Percentiles rank a stretch among this genome's conserved stretches.
phyloP scores from a whole-genome alignment of 257 asterid species.

The Ehretia macrophylla region DNA sequence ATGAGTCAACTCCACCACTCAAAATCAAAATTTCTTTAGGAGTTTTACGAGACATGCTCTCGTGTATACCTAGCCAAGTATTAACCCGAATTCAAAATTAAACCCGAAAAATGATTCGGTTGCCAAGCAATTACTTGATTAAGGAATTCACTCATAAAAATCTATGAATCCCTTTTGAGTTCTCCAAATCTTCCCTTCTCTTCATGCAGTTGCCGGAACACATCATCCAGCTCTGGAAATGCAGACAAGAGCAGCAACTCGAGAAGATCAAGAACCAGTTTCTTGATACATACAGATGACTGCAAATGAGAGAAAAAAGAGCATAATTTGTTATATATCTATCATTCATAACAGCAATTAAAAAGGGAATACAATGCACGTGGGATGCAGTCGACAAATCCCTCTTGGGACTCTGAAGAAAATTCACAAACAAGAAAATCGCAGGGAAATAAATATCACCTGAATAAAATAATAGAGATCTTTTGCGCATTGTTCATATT shows the following conservation, averaged over 20 bases:
- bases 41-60: background rate
- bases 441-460: conserved; percentile 41
- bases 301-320: conserved; percentile 25
- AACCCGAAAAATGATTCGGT: background rate
- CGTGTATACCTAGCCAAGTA: background rate
- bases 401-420: too few relatives aligned
- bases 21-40: background rate
- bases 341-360: too few relatives aligned
- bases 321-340: background rate
- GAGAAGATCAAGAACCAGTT: conserved; percentile 66
- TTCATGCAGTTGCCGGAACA: conserved; percentile 56
- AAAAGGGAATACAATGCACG: background rate
- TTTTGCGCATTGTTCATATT: conserved; percentile 83
- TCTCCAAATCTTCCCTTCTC: conserved; percentile 70
- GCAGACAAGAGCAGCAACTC: conserved; percentile 74
- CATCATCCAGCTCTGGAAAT: conserved; percentile 77
- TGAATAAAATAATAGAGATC: conserved; percentile 94
- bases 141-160: background rate
- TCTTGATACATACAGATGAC: conserved; percentile 86
- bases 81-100: background rate
- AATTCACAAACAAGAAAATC: background rate
- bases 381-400: background rate
- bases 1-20: background rate
- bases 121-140: background rate
- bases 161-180: conserved; percentile 12